phyloP scores from a whole-genome alignment of 2,329 filamentous ascomycete species.

The Penicillium sp. region DNA sequence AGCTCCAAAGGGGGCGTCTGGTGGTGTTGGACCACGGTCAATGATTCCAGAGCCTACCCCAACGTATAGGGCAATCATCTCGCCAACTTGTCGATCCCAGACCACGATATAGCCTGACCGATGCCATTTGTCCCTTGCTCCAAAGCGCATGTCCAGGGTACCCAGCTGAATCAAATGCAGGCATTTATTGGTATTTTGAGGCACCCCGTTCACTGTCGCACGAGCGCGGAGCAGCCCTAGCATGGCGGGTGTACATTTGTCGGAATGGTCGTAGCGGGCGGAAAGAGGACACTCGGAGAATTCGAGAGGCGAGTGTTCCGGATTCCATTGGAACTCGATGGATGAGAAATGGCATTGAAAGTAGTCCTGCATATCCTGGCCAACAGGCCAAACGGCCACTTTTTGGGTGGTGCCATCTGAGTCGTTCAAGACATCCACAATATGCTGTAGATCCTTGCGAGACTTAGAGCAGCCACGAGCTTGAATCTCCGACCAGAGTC shows the following conservation, averaged over 20 bases:
- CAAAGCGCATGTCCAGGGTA: slow-evolving; percentile 33
- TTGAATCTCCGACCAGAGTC: slow-evolving; percentile 34
- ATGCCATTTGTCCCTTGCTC: slow-evolving; percentile 29
- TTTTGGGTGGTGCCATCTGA: slow-evolving; percentile 32
- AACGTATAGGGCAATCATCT: slow-evolving; percentile 37
- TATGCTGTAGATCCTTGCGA: slow-evolving; percentile 27
- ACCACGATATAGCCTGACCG: slow-evolving; percentile 42
- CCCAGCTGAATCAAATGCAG: slow-evolving; percentile 45
- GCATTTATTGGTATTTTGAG: slow-evolving; percentile 23
- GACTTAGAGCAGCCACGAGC: slow-evolving; percentile 39
- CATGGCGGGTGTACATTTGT: slow-evolving; percentile 26
- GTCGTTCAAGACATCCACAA: slow-evolving; percentile 41
- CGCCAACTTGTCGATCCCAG: slow-evolving; percentile 39
- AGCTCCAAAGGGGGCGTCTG: slow-evolving; percentile 24
- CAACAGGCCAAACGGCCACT: slow-evolving; percentile 9
- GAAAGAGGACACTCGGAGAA: slow-evolving; percentile 26
- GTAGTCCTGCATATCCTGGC: neutral
- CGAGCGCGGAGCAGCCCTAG: slow-evolving; percentile 41
- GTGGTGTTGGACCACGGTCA: slow-evolving; percentile 25
- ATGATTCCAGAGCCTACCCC: slow-evolving; percentile 32
- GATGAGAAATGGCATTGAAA: slow-evolving; percentile 4
- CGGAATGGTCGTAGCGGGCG: slow-evolving; percentile 14
- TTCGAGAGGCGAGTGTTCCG: slow-evolving; percentile 40
- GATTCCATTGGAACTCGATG: slow-evolving; percentile 38
- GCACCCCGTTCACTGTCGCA: slow-evolving; percentile 26